phyloP scores from a whole-genome alignment of 345 rosid genomes.

The Eucalyptus regnans region DNA sequence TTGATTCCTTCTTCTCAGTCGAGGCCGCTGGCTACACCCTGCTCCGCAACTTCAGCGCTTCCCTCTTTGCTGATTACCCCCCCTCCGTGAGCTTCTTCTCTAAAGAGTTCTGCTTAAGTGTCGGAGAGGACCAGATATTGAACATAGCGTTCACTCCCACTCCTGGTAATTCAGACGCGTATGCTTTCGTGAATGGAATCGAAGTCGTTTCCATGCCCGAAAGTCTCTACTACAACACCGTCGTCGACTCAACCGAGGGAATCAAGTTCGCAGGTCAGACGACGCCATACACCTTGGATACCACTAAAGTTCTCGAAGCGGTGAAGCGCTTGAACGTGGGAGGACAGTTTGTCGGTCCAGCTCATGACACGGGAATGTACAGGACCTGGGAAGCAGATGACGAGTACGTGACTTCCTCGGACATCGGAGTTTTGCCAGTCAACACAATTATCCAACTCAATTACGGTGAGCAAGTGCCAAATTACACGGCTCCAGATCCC shows the following conservation, averaged over 20 bases:
- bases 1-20: slow-evolving; percentile 9
- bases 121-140: not conserved
- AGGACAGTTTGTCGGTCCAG: not conserved
- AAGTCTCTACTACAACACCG: not conserved
- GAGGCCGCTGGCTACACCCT: not conserved
- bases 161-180: not conserved
- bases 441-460: not conserved
- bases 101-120: not conserved
- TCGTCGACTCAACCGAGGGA: not conserved
- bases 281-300: fast-evolving
- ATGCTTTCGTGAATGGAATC: slow-evolving; percentile 21
- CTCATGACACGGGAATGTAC: slow-evolving; percentile 10
- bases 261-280: fast-evolving
- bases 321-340: slow-evolving; percentile 21
- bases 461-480: not conserved
- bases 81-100: not conserved
- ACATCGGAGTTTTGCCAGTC: not conserved
- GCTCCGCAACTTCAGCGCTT: slow-evolving; percentile 9
- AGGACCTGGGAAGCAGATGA: slow-evolving; percentile 20
- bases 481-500: slow-evolving; percentile 9
- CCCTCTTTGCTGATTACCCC: not conserved
- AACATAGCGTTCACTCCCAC: slow-evolving; percentile 21
- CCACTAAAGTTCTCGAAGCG: not conserved
- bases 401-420: not conserved
- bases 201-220: slow-evolving; percentile 26